Conservation (phyloP, 1,284 basidiomycete genomes). For the Taiwanofungus camphoratus region DNA sequence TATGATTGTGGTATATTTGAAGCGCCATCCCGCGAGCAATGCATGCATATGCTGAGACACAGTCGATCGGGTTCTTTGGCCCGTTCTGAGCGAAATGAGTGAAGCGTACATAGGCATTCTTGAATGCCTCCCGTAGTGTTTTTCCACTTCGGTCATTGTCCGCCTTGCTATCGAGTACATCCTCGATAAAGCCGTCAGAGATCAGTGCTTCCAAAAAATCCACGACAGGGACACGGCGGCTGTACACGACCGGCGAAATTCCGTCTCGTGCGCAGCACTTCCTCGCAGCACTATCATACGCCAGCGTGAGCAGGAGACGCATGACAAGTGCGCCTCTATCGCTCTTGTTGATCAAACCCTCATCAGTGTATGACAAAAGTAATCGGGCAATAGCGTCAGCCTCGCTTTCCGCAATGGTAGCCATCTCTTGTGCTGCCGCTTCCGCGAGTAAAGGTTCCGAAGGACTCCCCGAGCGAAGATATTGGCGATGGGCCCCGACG, state of each 20-base stretch:
- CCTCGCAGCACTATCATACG: conserved; percentile 7
- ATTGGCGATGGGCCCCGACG: conserved; percentile 1
- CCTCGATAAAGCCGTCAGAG: not conserved
- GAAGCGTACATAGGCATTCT: conserved; percentile 8
- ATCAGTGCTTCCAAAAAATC: conserved; percentile 8
- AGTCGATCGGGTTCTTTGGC: not conserved
- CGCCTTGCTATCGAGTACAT: not conserved
- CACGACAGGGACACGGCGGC: not conserved
- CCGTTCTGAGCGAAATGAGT: conserved; percentile 9
- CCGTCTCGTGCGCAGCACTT: not conserved
- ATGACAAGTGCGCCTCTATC: conserved; percentile 9
- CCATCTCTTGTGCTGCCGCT: conserved; percentile 5
- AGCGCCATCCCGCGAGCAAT: conserved; percentile 8
- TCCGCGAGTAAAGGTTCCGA: conserved; percentile 9
- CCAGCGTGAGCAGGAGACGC: conserved; percentile 3
- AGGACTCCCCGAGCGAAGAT: conserved; percentile 4
- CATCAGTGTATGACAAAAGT: not conserved
- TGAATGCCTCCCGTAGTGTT: conserved; percentile 7
- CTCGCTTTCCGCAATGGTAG: not conserved
- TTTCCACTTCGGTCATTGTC: not conserved
- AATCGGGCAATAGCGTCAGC: conserved; percentile 1
- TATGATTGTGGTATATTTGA: not conserved
- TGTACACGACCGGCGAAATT: conserved; percentile 1
- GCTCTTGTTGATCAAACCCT: conserved; percentile 4
- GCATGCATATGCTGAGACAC: not conserved